phyloP scores from a whole-genome alignment of 192 early-diverging fungal genomes.

The Coemansia sp. region DNA sequence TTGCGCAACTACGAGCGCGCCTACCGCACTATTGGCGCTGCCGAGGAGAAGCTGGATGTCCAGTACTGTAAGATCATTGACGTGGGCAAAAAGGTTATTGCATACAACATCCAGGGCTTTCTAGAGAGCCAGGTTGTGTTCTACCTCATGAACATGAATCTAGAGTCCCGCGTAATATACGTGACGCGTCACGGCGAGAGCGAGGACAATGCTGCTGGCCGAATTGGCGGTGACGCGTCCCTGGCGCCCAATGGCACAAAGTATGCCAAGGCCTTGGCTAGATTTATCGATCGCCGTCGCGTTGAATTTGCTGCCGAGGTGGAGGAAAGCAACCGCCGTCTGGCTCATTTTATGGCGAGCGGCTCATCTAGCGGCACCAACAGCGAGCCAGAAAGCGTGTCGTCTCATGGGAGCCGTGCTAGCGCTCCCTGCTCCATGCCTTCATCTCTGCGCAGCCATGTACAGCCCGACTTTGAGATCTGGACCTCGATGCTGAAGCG shows the following conservation, averaged over 20 bases:
- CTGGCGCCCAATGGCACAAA: conserved; percentile 69
- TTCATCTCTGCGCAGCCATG: conserved; percentile 10
- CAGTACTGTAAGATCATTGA: conserved; percentile 96
- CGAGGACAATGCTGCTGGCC: conserved; percentile 76
- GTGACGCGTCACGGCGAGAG: conserved; percentile 92
- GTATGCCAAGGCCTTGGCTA: conserved; percentile 72
- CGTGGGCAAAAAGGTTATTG: conserved; percentile 94
- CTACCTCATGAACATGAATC: conserved; percentile 98
- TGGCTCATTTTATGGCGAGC: conserved; percentile 35
- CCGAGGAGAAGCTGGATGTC: conserved; percentile 76
- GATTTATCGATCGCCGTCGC: conserved; percentile 70
- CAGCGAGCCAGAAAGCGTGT: conserved; percentile 39
- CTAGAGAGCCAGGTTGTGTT: conserved; percentile 92
- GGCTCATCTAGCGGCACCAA: conserved; percentile 21
- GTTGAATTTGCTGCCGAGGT: conserved; percentile 47
- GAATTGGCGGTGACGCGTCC: conserved; percentile 86
- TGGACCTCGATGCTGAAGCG: conserved; percentile 90
- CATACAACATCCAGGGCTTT: conserved; percentile 92
- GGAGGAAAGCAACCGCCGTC: conserved; percentile 40
- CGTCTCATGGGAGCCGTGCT: conserved; percentile 5
- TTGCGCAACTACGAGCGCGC: conserved; percentile 90
- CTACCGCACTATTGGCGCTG: conserved; percentile 81
- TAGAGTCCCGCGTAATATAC: conserved; percentile 80
- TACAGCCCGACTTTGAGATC: conserved; percentile 41
- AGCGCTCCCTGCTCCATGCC: conserved; percentile 9